Evolutionary conservation across 192 early-diverging fungal genomes (phyloP), one percentile per base, ranked within the genome.

Genomic region (Podila epicladia): DNA sequence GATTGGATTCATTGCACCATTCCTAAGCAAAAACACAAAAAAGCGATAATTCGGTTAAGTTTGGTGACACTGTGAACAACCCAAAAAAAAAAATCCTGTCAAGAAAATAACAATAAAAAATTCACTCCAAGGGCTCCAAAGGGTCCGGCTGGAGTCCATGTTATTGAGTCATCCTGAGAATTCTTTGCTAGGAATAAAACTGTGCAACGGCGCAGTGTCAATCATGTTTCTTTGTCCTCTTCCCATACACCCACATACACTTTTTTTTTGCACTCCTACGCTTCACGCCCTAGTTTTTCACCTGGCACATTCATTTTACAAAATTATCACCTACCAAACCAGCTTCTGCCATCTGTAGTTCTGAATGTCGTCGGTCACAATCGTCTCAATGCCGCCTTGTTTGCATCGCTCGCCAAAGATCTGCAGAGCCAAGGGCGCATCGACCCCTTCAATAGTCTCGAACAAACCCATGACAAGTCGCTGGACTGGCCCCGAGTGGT

Each of bases 1-100:
- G 13, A 92, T 84, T 0, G 91, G 87, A 49, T 91, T 91, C 77
- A 94, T 91, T 9, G 90, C 86, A 13, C 87, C 91, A 67, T 93
- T 94, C 93, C 87, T 88, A 65, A 1, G 1, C 1, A 11, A 17
- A 0, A 15, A 17, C 61, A 31, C 55, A 62, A 17, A 65, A 29
- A 6, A 7, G 48, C 19, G 13, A 32, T 45, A 65, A 17, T 45
- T 45, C 12, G 41, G 41, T 45, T 15, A 15, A 45, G 41, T 17
- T 45, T 17, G 41, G 41, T 45, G 41, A 45, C 41, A 45, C 41
- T 29, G 29, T 29, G 29, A 29, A 29, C 29, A 29, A 29, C 13
- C 4, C 3, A 24, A 32, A 22, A 4, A 5, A 61, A 60, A 61
- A 32, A 2, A 0, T 2, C 7, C 31, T 4, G 13, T 45, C 15